Percentiles rank a stretch among this genome's conserved stretches.
These are phyloP conservation scores for Pelargonium fulgidum DNA, from an alignment of 441 rosid genomes.

Conservation along the genomic window DNA sequence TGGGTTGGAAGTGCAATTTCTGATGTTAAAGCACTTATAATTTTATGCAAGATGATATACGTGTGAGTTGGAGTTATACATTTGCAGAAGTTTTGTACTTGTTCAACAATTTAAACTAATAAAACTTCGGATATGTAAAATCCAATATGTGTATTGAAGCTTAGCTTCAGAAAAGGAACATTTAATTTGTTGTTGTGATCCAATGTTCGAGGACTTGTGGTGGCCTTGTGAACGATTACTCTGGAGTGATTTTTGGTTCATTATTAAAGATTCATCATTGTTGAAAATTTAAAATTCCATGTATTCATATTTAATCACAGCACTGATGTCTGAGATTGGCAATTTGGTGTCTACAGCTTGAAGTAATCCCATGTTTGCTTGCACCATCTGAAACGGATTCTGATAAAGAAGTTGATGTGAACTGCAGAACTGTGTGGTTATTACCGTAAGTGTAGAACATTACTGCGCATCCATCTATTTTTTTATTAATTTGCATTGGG, in stretches of 20 bases:
- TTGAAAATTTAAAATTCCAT: neutral
- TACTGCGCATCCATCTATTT: slow-evolving; percentile 5
- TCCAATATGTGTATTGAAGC: neutral
- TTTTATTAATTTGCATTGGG: slow-evolving; percentile 1
- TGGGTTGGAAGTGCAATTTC: neutral
- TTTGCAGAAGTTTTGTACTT: neutral
- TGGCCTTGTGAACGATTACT: neutral
- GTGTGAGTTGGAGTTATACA: neutral
- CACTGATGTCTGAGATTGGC: slow-evolving; percentile 21
- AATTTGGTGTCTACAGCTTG: slow-evolving; percentile 54
- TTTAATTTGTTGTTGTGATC: neutral
- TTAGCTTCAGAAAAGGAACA: neutral
- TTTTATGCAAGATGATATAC: neutral
- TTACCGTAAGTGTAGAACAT: slow-evolving; percentile 62
- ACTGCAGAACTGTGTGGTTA: slow-evolving; percentile 59
- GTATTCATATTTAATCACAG: neutral
- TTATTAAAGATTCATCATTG: neutral
- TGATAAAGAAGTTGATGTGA: slow-evolving; percentile 25
- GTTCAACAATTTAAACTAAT: neutral
- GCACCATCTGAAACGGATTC: slow-evolving; percentile 36
- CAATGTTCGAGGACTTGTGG: neutral
- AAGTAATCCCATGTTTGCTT: slow-evolving; percentile 81
- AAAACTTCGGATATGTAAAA: neutral
- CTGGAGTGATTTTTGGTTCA: neutral
- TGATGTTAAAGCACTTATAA: neutral